These are phyloP conservation scores for Clonostachys solani DNA, from an alignment of 2,329 filamentous ascomycete species.

Conservation along the genomic window DNA sequence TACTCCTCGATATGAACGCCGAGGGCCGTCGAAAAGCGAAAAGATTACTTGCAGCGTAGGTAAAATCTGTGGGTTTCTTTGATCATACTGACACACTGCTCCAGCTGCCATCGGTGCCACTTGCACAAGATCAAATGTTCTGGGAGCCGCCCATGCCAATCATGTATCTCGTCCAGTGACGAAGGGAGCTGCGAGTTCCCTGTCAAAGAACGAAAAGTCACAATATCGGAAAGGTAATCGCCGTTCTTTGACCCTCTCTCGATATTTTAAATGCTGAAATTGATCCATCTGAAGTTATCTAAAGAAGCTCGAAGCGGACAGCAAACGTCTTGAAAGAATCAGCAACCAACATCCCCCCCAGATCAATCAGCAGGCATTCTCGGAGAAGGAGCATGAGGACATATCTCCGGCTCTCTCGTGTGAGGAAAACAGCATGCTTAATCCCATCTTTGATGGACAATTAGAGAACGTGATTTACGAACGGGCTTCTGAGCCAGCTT, in stretches of 20 bases:
- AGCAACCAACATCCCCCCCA: conserved; percentile 4
- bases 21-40: conserved; percentile 6
- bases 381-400: background rate
- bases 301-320: conserved; percentile 9
- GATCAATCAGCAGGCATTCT: too few relatives aligned
- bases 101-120: conserved; percentile 34
- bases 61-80: background rate
- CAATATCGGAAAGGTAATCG: conserved; percentile 14
- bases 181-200: conserved; percentile 31
- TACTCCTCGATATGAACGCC: too few relatives aligned
- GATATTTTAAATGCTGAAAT: too few relatives aligned
- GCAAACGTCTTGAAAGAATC: conserved; percentile 5
- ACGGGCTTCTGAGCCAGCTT: conserved; percentile 12
- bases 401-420: conserved; percentile 8
- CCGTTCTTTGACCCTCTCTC: background rate
- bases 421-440: conserved; percentile 19
- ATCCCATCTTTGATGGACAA: conserved; percentile 15
- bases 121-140: conserved; percentile 41
- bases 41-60: conserved; percentile 16
- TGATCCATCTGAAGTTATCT: conserved; percentile 5
- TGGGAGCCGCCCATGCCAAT: conserved; percentile 32
- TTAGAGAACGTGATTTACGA: conserved; percentile 8
- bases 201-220: conserved; percentile 32
- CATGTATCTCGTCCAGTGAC: conserved; percentile 28
- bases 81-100: background rate